phyloP scores from a whole-genome alignment of 2,329 filamentous ascomycete genomes.

The Botrytis medusae region DNA sequence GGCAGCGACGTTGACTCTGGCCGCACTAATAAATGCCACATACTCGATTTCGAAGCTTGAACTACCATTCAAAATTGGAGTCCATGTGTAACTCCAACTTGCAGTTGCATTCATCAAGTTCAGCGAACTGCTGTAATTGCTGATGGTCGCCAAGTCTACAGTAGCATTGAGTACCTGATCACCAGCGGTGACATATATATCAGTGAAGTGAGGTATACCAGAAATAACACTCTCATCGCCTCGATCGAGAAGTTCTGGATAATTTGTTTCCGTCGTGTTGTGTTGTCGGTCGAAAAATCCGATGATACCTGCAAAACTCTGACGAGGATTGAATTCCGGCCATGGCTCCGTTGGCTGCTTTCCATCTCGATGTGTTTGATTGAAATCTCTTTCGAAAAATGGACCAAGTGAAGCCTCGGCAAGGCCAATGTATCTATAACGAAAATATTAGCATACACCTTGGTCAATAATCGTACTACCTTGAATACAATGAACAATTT shows the following conservation, averaged over 20 bases:
- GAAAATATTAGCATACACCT: neutral
- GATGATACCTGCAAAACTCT: slow-evolving; percentile 65
- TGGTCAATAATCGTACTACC: neutral
- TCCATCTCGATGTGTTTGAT: slow-evolving; percentile 26
- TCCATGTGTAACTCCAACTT: slow-evolving; percentile 24
- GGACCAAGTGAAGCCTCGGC: slow-evolving; percentile 24
- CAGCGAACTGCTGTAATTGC: slow-evolving; percentile 60
- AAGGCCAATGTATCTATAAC: slow-evolving; percentile 24
- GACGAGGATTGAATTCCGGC: slow-evolving; percentile 63
- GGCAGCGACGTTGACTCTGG: slow-evolving; percentile 25
- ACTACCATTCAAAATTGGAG: slow-evolving; percentile 43
- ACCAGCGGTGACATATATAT: slow-evolving; percentile 54
- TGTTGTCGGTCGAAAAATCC: slow-evolving; percentile 66
- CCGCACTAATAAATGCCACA: slow-evolving; percentile 37
- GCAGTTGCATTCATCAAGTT: slow-evolving; percentile 19
- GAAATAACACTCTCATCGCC: slow-evolving; percentile 65
- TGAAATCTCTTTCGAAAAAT: slow-evolving; percentile 29
- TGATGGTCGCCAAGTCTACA: slow-evolving; percentile 56
- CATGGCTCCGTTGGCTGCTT: slow-evolving; percentile 51
- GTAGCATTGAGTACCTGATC: slow-evolving; percentile 58
- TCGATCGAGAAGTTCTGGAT: slow-evolving; percentile 61
- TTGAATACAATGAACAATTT: neutral
- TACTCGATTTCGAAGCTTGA: slow-evolving; percentile 62
- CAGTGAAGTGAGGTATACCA: slow-evolving; percentile 65
- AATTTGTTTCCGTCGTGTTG: slow-evolving; percentile 57